These are phyloP conservation scores for Neocucurbitaria cava DNA, from an alignment of 2,329 filamentous ascomycete genomes.

Conservation along the genomic window DNA sequence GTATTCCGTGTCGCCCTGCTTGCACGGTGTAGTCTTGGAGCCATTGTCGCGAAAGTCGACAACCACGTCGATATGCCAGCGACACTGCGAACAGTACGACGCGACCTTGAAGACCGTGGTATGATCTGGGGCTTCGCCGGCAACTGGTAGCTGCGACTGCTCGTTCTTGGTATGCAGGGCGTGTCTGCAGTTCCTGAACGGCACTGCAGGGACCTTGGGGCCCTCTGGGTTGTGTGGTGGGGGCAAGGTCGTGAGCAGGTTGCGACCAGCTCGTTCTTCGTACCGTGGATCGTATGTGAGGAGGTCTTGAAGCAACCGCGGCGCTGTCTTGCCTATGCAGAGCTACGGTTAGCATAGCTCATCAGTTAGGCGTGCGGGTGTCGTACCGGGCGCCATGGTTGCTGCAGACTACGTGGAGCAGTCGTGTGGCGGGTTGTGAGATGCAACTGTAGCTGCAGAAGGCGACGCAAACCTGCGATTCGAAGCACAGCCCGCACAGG, in stretches of 20 bases:
- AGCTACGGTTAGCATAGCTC: slow-evolving; percentile 17
- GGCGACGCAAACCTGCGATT: slow-evolving; percentile 2
- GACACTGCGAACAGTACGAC: slow-evolving; percentile 67
- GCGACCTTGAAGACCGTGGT: slow-evolving; percentile 63
- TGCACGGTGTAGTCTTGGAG: slow-evolving; percentile 52
- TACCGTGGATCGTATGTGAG: slow-evolving; percentile 58
- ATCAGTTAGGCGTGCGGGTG: slow-evolving; percentile 2
- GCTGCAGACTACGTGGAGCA: slow-evolving; percentile 10
- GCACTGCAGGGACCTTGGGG: slow-evolving; percentile 43
- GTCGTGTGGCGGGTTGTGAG: neutral
- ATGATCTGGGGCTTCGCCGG: slow-evolving; percentile 49
- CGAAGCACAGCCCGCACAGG: slow-evolving; percentile 10
- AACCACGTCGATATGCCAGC: slow-evolving; percentile 66
- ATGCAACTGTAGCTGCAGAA: slow-evolving; percentile 4
- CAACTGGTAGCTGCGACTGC: slow-evolving; percentile 59
- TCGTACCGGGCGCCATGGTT: slow-evolving; percentile 33
- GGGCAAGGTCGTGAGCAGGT: slow-evolving; percentile 65
- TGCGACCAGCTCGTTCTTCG: slow-evolving; percentile 55
- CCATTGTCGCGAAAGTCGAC: slow-evolving; percentile 59
- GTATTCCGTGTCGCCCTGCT: slow-evolving; percentile 51
- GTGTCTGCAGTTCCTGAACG: slow-evolving; percentile 63
- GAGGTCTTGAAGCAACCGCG: slow-evolving; percentile 60
- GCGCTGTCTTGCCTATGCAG: slow-evolving; percentile 58
- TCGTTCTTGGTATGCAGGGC: slow-evolving; percentile 63
- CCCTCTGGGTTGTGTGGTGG: slow-evolving; percentile 56